phyloP scores from a whole-genome alignment of 1,284 basidiomycete genomes.

The Testicularia cyperi region DNA sequence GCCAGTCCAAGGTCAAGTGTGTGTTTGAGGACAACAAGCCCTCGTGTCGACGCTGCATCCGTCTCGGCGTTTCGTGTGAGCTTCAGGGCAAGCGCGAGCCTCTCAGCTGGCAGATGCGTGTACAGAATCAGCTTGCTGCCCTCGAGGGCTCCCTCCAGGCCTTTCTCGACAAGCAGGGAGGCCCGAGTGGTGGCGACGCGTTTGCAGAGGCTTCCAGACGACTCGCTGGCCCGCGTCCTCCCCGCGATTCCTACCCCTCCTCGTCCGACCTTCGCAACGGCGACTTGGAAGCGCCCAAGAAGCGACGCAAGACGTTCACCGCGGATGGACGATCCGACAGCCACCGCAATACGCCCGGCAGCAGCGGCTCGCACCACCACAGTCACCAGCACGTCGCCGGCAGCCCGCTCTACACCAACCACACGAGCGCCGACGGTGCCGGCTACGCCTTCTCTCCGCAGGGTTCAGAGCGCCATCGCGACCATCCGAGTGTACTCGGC shows the following conservation, averaged over 20 bases:
- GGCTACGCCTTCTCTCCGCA: too few species aligned
- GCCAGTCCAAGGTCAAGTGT: slow-evolving; percentile 28
- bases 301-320: slow-evolving; percentile 7
- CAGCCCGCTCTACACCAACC: background rate
- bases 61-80: slow-evolving; percentile 20
- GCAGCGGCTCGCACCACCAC: background rate
- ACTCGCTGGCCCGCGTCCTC: background rate
- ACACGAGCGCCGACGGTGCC: background rate
- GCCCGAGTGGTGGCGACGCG: background rate
- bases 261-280: background rate
- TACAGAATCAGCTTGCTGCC: slow-evolving; percentile 21
- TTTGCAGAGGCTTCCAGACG: background rate
- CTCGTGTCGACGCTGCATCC: slow-evolving; percentile 12
- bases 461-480: too few species aligned
- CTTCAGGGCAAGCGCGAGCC: slow-evolving; percentile 25
- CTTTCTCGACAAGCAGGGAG: slow-evolving; percentile 18
- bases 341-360: background rate
- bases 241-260: background rate
- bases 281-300: slow-evolving; percentile 1
- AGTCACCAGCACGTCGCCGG: background rate
- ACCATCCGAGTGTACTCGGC: too few species aligned
- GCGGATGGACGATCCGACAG: background rate
- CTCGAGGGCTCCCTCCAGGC: slow-evolving; percentile 19
- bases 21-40: slow-evolving; percentile 16
- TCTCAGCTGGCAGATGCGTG: slow-evolving; percentile 30